Evolutionary conservation across 148 eudicot genomes (phyloP).

Genomic region (Arbutus unedo): DNA sequence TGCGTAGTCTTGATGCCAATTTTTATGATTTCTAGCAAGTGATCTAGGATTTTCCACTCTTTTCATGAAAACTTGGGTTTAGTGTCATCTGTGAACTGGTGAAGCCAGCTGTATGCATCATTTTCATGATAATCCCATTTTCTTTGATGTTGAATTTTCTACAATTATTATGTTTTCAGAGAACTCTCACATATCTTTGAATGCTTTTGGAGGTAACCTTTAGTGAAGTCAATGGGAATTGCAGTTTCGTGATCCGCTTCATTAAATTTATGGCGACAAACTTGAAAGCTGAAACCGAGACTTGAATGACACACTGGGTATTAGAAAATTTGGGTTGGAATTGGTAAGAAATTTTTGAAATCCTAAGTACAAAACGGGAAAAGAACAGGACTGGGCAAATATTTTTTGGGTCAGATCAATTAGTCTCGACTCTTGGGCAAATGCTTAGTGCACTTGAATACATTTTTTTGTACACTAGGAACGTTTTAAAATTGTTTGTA

Average conservation of each 20-base stretch:
- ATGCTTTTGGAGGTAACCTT: neutral
- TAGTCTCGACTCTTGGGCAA: neutral
- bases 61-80: neutral
- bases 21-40: neutral
- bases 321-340: neutral
- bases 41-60: neutral
- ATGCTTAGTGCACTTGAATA: neutral
- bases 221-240: neutral
- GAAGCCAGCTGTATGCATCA: neutral
- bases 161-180: neutral
- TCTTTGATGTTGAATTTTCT: neutral
- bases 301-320: no score
- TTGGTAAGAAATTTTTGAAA: neutral
- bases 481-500: neutral
- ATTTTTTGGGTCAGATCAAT: neutral
- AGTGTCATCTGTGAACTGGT: neutral
- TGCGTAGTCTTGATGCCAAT: neutral
- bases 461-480: neutral
- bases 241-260: no score
- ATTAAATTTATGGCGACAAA: no score
- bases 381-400: neutral
- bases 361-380: neutral
- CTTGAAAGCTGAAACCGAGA: no score
- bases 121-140: neutral
- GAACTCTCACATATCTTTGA: neutral